A percentile compares a stretch with the other conserved stretches of the same genome.
phyloP scores from a whole-genome alignment of 441 rosid species.

The Bocquillonia castaneifolia region DNA sequence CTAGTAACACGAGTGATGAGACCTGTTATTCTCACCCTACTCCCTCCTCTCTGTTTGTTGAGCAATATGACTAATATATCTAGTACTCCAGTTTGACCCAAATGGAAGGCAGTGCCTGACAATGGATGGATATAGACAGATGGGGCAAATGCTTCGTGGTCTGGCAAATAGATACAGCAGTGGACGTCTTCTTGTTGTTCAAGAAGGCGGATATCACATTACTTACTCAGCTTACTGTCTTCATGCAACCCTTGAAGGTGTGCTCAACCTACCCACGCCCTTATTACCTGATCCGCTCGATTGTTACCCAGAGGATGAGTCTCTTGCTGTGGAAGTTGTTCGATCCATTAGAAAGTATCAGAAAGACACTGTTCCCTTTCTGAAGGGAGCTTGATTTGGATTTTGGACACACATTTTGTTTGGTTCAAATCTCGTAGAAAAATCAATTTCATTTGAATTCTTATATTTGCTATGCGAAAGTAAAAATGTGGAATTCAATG shows the following conservation, averaged over 20 bases:
- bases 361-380: slow-evolving; percentile 45
- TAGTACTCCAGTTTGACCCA: slow-evolving; percentile 64
- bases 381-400: slow-evolving; percentile 34
- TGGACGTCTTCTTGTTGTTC: slow-evolving; percentile 75
- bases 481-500: too few species aligned
- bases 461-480: too few species aligned
- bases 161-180: slow-evolving; percentile 45
- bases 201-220: slow-evolving; percentile 90
- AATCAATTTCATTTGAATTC: too few species aligned
- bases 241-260: slow-evolving; percentile 83
- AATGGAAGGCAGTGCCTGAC: slow-evolving; percentile 88
- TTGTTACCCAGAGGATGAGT: slow-evolving; percentile 72
- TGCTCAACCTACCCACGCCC: slow-evolving; percentile 49
- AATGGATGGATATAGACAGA: slow-evolving; percentile 66
- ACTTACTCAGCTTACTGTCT: slow-evolving; percentile 89
- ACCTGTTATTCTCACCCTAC: not conserved
- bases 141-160: slow-evolving; percentile 46
- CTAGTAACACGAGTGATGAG: too few species aligned
- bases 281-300: slow-evolving; percentile 56
- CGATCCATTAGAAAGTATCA: slow-evolving; percentile 46
- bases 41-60: not conserved
- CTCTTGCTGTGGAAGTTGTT: slow-evolving; percentile 44
- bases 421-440: too few species aligned
- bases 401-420: too few species aligned
- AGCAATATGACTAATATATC: slow-evolving; percentile 1